Evolutionary conservation across 257 asterid species (phyloP).

Genomic region (Solanum microdontum): DNA sequence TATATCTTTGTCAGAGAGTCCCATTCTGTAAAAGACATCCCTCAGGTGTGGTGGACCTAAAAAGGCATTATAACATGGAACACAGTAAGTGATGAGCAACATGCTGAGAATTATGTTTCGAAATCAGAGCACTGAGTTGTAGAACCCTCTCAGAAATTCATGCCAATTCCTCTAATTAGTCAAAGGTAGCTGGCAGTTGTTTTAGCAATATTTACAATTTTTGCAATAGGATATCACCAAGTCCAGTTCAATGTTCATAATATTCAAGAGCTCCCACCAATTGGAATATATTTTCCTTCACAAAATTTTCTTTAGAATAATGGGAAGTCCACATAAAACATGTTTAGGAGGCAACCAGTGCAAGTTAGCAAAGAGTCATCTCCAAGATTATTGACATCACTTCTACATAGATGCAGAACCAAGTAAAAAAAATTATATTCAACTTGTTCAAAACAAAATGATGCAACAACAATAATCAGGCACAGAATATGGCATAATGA

Average conservation of each 20-base stretch:
- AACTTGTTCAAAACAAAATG: background rate
- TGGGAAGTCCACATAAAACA: background rate
- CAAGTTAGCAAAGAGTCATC: background rate
- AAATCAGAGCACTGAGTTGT: background rate
- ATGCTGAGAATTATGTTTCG: background rate
- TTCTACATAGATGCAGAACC: background rate
- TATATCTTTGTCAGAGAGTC: slow-evolving; percentile 59
- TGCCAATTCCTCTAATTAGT: background rate
- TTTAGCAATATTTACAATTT: background rate
- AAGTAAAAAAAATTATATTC: background rate
- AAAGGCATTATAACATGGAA: background rate
- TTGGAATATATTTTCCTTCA: background rate
- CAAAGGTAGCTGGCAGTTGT: background rate
- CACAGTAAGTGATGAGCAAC: background rate
- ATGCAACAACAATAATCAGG: background rate
- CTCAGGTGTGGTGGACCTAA: slow-evolving; percentile 62
- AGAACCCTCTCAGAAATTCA: background rate
- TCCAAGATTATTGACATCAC: background rate
- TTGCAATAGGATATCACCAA: background rate
- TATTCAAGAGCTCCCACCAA: background rate
- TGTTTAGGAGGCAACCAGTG: background rate
- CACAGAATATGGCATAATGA: background rate
- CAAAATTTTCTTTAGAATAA: background rate
- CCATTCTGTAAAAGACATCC: slow-evolving; percentile 69
- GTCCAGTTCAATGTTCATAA: background rate